Evolutionary conservation across 2,329 filamentous ascomycete species (phyloP).

Genomic region (Chaetomiaceae sp.): DNA sequence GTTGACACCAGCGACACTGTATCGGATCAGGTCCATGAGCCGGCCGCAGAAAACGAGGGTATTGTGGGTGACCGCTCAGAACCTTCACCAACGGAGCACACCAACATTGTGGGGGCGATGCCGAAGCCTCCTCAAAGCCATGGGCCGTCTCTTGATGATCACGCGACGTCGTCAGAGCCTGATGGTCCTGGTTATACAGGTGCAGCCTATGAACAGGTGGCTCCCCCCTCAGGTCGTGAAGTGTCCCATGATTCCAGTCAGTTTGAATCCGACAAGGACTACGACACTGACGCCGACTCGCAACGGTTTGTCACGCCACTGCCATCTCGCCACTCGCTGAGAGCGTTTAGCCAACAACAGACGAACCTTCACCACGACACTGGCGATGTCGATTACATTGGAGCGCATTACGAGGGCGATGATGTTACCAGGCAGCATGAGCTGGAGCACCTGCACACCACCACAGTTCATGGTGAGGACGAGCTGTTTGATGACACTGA

Average conservation of each 20-base stretch:
- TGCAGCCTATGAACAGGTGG: neutral
- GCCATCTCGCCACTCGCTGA: slow-evolving; percentile 12
- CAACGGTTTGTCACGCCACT: slow-evolving; percentile 23
- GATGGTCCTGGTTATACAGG: no score
- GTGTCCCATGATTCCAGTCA: no score
- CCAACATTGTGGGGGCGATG: no score
- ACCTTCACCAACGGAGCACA: no score
- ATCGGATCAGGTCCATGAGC: no score
- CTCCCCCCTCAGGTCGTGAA: no score
- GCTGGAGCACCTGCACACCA: slow-evolving; percentile 27
- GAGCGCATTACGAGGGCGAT: neutral
- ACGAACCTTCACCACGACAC: neutral
- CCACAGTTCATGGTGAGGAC: slow-evolving; percentile 34
- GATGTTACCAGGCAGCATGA: slow-evolving; percentile 7
- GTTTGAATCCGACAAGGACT: neutral
- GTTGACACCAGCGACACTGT: no score
- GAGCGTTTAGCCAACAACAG: neutral
- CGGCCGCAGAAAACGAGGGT: no score
- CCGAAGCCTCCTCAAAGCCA: no score
- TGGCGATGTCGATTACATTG: slow-evolving; percentile 3
- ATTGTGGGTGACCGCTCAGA: no score
- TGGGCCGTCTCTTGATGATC: no score
- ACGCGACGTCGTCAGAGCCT: no score
- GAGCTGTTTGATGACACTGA: slow-evolving; percentile 31
- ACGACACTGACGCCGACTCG: slow-evolving; percentile 17